phyloP scores from a whole-genome alignment of 306 rosid species.

The Leucaena leucocephala region DNA sequence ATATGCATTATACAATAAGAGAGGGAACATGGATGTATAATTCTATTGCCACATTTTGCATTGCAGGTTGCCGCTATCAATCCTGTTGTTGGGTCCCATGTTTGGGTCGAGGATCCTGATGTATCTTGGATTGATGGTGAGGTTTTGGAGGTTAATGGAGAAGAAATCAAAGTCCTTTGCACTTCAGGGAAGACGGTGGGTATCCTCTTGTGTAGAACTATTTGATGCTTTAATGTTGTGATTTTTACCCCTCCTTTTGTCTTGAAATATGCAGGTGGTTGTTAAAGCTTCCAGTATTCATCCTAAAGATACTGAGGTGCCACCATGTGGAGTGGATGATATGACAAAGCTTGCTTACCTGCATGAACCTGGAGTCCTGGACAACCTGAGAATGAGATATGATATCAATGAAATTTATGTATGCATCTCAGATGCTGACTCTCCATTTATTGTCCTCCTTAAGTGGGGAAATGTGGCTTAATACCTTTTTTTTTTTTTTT shows the following conservation, averaged over 20 bases:
- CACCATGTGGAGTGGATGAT: slow-evolving; percentile 99
- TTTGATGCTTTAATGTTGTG: slow-evolving; percentile 19
- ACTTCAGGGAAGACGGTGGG: slow-evolving; percentile 90
- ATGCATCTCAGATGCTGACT: slow-evolving; percentile 43
- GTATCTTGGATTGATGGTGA: slow-evolving; percentile 97
- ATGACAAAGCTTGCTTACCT: slow-evolving; percentile 98
- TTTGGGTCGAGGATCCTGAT: slow-evolving; percentile 90
- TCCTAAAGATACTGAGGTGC: slow-evolving; percentile 95
- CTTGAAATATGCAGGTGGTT: slow-evolving; percentile 66
- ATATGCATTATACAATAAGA: slow-evolving; percentile 23
- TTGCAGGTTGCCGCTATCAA: slow-evolving; percentile 67
- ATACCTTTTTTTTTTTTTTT: not conserved
- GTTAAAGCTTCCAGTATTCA: slow-evolving; percentile 76
- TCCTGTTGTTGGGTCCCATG: slow-evolving; percentile 75
- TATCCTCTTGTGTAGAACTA: slow-evolving; percentile 19
- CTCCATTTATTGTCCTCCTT: slow-evolving; percentile 22
- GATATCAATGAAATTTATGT: slow-evolving; percentile 99
- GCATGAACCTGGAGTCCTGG: slow-evolving; percentile 98
- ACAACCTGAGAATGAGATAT: slow-evolving; percentile 89
- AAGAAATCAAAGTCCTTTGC: slow-evolving; percentile 79
- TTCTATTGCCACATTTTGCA: slow-evolving; percentile 39
- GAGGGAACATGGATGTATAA: slow-evolving; percentile 13
- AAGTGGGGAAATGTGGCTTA: not conserved
- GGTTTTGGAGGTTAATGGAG: slow-evolving; percentile 74
- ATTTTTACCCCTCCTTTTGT: slow-evolving; percentile 28